Evolutionary conservation across 495 filamentous ascomycete genomes (phyloP).

Genomic region (Tuber magnatum): DNA sequence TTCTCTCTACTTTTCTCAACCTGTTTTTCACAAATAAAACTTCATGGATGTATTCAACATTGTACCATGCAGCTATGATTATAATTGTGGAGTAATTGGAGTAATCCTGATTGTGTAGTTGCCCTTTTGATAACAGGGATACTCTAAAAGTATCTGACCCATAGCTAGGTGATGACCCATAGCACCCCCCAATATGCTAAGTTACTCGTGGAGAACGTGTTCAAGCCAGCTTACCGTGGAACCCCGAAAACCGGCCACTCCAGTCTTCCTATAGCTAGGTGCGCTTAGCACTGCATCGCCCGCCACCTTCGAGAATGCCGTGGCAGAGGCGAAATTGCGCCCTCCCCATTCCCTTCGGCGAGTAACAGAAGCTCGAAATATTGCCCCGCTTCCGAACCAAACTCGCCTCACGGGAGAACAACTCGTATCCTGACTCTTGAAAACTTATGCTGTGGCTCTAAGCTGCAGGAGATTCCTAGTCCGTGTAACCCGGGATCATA

Average conservation of each 20-base stretch:
- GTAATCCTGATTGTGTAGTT: too few species aligned
- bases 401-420: background rate
- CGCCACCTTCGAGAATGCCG: background rate
- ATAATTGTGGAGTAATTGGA: too few species aligned
- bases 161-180: too few species aligned
- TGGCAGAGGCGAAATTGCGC: background rate
- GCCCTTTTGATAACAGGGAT: too few species aligned
- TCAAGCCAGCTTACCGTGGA: background rate
- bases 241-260: background rate
- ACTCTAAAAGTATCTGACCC: too few species aligned
- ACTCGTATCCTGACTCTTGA: background rate
- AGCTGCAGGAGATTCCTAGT: background rate
- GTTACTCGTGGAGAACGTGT: too few species aligned
- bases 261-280: background rate
- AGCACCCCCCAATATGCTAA: too few species aligned
- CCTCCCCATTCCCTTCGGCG: background rate
- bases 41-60: too few species aligned
- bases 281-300: background rate
- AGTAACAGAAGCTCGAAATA: background rate
- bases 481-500: background rate
- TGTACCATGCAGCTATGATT: too few species aligned
- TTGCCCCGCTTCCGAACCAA: background rate
- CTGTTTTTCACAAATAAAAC: too few species aligned
- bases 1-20: too few species aligned
- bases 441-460: background rate